Evolutionary conservation across 106 monocot genomes (phyloP).

Genomic region (Narthecium ossifragum): DNA sequence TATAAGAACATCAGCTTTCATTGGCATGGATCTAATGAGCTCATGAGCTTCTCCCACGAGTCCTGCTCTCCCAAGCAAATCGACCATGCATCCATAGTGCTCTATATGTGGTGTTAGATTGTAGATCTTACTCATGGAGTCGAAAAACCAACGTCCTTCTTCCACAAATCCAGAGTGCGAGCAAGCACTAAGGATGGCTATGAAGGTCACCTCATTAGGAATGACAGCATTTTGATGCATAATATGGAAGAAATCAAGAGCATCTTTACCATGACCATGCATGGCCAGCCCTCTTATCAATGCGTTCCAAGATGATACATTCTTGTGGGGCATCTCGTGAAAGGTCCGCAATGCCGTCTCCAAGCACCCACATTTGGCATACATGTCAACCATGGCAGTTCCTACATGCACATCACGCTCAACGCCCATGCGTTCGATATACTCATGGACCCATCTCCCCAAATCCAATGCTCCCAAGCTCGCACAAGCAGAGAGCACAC

Average conservation of each 20-base stretch:
- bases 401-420: conserved; percentile 54
- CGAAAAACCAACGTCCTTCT: conserved; percentile 40
- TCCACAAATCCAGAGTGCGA: conserved; percentile 50
- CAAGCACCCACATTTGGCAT: conserved; percentile 60
- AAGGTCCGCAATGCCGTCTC: conserved; percentile 34
- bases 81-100: conserved; percentile 68
- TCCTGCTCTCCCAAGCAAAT: conserved; percentile 57
- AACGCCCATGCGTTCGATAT: conserved; percentile 40
- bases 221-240: conserved; percentile 25
- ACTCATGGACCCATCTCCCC: conserved; percentile 60
- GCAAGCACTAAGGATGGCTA: conserved; percentile 49
- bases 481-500: conserved; percentile 73
- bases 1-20: conserved; percentile 43
- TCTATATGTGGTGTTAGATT: conserved; percentile 41
- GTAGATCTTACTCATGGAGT: conserved; percentile 36
- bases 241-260: conserved; percentile 31
- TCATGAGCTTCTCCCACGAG: conserved; percentile 42
- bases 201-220: conserved; percentile 63
- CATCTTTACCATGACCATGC: conserved; percentile 38
- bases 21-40: conserved; percentile 45
- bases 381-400: conserved; percentile 65
- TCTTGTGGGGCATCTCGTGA: conserved; percentile 38
- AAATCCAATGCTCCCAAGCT: conserved; percentile 45
- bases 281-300: conserved; percentile 48
- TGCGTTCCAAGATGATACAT: conserved; percentile 62